These are phyloP conservation scores for Sporothrix mexicana DNA, from an alignment of 2,329 filamentous ascomycete species.

Conservation along the genomic window DNA sequence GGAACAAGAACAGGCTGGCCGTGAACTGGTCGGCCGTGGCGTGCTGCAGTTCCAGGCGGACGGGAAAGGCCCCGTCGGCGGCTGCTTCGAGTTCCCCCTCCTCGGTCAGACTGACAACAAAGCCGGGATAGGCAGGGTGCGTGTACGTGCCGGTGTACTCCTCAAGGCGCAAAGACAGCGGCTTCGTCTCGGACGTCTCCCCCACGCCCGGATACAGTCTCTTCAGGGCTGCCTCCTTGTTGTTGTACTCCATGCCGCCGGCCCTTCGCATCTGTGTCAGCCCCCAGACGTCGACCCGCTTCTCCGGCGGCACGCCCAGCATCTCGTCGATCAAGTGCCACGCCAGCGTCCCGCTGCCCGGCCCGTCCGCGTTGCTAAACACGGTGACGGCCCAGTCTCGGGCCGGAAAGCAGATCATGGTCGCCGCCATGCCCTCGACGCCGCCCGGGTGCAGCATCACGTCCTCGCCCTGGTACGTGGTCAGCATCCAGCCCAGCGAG, in stretches of 20 bases:
- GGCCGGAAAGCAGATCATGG: neutral
- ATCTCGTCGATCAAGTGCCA: neutral
- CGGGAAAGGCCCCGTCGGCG: neutral
- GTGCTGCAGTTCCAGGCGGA: neutral
- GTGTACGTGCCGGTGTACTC: neutral
- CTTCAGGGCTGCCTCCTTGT: neutral
- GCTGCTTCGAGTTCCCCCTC: neutral
- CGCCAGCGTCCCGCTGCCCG: neutral
- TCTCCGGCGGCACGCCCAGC: neutral
- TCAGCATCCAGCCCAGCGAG: neutral
- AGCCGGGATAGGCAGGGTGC: neutral
- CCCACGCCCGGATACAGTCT: neutral
- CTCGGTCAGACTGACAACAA: neutral
- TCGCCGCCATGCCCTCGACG: conserved; percentile 5
- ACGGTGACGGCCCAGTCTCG: neutral
- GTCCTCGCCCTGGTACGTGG: neutral
- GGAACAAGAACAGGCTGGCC: neutral
- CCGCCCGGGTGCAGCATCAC: conserved; percentile 14
- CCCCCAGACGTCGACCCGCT: neutral
- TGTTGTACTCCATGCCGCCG: neutral
- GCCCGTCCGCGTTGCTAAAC: neutral
- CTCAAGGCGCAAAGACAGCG: neutral
- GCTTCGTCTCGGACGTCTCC: neutral
- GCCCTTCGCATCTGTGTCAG: neutral
- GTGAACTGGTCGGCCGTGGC: neutral